Evolutionary conservation across 106 monocot species (phyloP), one percentile per base, ranked within the genome.

Genomic region (Allium cepa): DNA sequence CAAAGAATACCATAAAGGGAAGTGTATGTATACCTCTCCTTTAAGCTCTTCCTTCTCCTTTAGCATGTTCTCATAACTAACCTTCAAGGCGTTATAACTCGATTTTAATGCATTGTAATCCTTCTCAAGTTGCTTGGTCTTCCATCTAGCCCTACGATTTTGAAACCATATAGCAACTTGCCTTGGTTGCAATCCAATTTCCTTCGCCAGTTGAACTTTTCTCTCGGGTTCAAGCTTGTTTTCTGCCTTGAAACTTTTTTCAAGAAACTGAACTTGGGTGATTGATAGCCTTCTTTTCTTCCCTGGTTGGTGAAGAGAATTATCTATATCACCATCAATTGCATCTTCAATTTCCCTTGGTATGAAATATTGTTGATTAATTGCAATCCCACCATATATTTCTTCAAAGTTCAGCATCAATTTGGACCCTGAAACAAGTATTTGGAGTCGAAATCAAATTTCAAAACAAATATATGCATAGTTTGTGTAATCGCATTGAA

Each of bases 191-290:
- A 90, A 73, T 11, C 90, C 90, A 3, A 90, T 78, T 51, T 81
- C 78, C 71, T 75, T 78, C 0, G 90, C 90, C 59, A 90, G 83
- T 75, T 90, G 83, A 46, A 56, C 79, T 78, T 90, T 90, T 70
- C 83, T 36, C 73, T 90, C 90, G 28, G 90, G 90, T 81, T 90
- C 90, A 50, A 90, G 81, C 83, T 90, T 90, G 78, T 85, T 90
- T 71, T 90, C 90, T 62, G 48, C 73, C 73, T 86, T 82, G 50
- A 90, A 90, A 73, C 90, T 86, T 80, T 17, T 71, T 72, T 90
- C 90, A 70, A 90, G 64, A 76, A 81, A 56, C 51, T 66, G 14
- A 5, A 7, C 50, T 50, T 47, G 18, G 46, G 13, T 49, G 51
- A 22, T 53, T 2, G 75, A 67, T 14, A 90, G 82, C 49, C 89